Percentiles rank a stretch among this genome's conserved stretches.
These are phyloP conservation scores for Capsicum baccatum DNA, from an alignment of 257 asterid genomes.

Conservation along the genomic window DNA sequence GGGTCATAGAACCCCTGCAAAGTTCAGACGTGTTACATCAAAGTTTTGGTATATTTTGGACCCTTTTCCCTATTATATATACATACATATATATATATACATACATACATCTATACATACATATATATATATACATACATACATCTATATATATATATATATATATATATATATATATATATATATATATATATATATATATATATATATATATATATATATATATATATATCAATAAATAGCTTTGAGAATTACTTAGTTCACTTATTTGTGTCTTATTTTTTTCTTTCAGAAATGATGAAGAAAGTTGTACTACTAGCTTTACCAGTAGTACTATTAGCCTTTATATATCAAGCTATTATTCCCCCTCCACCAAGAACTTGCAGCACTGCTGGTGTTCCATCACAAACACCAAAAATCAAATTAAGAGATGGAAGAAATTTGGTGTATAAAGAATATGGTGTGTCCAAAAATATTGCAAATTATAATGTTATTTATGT, in stretches of 20 bases:
- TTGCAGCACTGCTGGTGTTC: slow-evolving; percentile 68
- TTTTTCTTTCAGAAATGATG: slow-evolving; percentile 50
- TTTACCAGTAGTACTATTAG: slow-evolving; percentile 51
- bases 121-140: too few relatives aligned
- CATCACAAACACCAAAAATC: slow-evolving; percentile 61
- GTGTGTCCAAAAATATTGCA: slow-evolving; percentile 68
- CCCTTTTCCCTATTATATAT: too few relatives aligned
- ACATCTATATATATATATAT: too few relatives aligned
- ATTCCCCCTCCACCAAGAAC: slow-evolving; percentile 65
- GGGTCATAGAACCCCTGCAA: too few relatives aligned
- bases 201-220: too few relatives aligned
- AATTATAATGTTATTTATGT: slow-evolving; percentile 62
- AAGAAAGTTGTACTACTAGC: slow-evolving; percentile 49
- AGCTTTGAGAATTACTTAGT: not conserved
- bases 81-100: too few relatives aligned
- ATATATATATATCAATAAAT: not conserved
- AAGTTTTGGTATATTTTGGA: too few relatives aligned
- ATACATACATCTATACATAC: too few relatives aligned
- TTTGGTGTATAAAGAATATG: slow-evolving; percentile 80
- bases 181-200: too few relatives aligned
- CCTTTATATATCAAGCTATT: slow-evolving; percentile 58
- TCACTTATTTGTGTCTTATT: not conserved
- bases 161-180: too few relatives aligned
- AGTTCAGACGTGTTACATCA: too few relatives aligned
- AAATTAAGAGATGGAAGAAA: slow-evolving; percentile 80